Evolutionary conservation across 208 protist genomes (phyloP).

Genomic region (Leishmania mexicana): DNA sequence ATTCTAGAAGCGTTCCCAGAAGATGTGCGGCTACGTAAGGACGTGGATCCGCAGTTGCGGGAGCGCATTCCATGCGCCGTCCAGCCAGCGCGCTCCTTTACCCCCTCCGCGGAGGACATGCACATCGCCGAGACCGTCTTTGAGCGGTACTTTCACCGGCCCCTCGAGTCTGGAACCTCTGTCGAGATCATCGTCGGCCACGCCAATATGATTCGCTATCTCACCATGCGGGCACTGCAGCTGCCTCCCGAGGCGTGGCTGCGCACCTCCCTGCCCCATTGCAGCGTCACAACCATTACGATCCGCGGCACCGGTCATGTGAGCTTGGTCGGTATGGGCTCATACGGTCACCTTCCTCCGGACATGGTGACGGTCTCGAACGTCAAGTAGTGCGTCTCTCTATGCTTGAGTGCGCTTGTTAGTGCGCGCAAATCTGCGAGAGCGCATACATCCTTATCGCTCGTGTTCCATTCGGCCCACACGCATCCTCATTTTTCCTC

Average conservation of each 20-base stretch:
- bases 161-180: conserved; percentile 25
- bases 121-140: conserved; percentile 51
- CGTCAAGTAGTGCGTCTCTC: conserved; percentile 27
- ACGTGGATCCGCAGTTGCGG: conserved; percentile 45
- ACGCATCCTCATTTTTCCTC: background rate
- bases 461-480: background rate
- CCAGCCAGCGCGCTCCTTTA: conserved; percentile 29
- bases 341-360: conserved; percentile 56
- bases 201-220: conserved; percentile 89
- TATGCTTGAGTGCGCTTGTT: conserved; percentile 6
- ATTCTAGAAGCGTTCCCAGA: conserved; percentile 53
- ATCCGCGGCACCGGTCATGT: conserved; percentile 65
- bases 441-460: background rate
- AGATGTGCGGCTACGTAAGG: conserved; percentile 23
- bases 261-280: conserved; percentile 69
- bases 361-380: conserved; percentile 61
- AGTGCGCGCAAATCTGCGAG: background rate
- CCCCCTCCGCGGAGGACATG: conserved; percentile 45
- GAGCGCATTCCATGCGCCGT: conserved; percentile 72
- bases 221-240: conserved; percentile 80
- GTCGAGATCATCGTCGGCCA: conserved; percentile 85
- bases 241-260: conserved; percentile 85
- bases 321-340: conserved; percentile 44
- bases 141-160: conserved; percentile 73
- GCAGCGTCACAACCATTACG: conserved; percentile 63